phyloP scores from a whole-genome alignment of 768 basidiomycete species.

The Pisolithus tinctorius region DNA sequence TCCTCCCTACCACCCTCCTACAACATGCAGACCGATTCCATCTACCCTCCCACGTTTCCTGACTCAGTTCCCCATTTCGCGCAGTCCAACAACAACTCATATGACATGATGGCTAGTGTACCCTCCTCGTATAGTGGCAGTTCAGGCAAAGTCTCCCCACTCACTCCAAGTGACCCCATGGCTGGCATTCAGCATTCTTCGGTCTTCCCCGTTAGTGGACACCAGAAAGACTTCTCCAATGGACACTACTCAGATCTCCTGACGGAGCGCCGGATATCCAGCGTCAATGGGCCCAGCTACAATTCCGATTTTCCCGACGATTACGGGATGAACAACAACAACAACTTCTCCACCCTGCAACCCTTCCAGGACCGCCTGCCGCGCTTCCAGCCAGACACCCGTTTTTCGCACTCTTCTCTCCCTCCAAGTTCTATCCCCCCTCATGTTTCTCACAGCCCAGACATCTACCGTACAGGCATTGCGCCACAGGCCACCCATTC shows the following conservation, averaged over 20 bases:
- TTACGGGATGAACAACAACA: conserved; percentile 42
- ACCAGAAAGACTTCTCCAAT: conserved; percentile 52
- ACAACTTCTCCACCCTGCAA: conserved; percentile 47
- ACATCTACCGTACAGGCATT: conserved; percentile 56
- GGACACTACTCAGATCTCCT: conserved; percentile 52
- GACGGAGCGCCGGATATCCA: conserved; percentile 52
- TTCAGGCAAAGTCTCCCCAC: conserved; percentile 71
- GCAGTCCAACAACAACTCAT: conserved; percentile 44
- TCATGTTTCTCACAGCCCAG: conserved; percentile 45
- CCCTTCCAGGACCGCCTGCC: conserved; percentile 54
- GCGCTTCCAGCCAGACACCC: conserved; percentile 49
- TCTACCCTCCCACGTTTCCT: conserved; percentile 57
- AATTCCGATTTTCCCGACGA: conserved; percentile 60
- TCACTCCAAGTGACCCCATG: conserved; percentile 63
- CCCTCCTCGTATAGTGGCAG: conserved; percentile 50
- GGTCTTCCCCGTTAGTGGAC: conserved; percentile 38
- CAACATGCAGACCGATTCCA: conserved; percentile 44
- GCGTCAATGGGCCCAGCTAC: conserved; percentile 39
- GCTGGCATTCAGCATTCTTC: conserved; percentile 49
- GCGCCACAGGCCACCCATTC: conserved; percentile 65
- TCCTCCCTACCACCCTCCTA: conserved; percentile 59
- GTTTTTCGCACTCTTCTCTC: conserved; percentile 41
- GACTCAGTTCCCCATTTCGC: conserved; percentile 57
- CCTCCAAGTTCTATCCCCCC: conserved; percentile 37
- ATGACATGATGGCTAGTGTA: conserved; percentile 59